Conservation (phyloP, 176 grass and related monocot species). For the Juncus effusus region DNA sequence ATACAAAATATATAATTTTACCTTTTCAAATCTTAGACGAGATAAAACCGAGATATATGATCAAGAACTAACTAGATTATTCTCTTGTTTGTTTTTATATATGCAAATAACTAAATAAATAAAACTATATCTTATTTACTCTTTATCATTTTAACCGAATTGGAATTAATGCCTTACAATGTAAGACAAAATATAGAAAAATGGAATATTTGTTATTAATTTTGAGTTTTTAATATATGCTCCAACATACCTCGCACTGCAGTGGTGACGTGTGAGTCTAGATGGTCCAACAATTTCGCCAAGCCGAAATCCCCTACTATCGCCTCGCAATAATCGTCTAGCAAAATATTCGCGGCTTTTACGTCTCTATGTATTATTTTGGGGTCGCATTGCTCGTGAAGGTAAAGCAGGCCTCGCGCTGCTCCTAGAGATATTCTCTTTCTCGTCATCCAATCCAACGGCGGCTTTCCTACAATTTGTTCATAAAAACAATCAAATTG, state of each 20-base stretch:
- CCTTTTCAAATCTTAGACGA: too few species aligned
- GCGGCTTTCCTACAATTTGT: conserved; percentile 55
- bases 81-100: too few species aligned
- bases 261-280: conserved; percentile 85
- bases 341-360: conserved; percentile 84
- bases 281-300: conserved; percentile 83
- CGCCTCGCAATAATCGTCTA: conserved; percentile 80
- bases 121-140: too few species aligned
- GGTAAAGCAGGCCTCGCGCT: conserved; percentile 79
- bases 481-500: neutral
- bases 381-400: conserved; percentile 96
- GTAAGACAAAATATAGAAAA: too few species aligned
- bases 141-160: too few species aligned
- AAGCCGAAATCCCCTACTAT: conserved; percentile 91
- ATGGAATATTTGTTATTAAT: too few species aligned
- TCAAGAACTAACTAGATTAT: too few species aligned
- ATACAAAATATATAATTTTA: too few species aligned
- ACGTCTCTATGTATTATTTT: conserved; percentile 99
- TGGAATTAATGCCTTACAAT: too few species aligned
- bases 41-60: too few species aligned
- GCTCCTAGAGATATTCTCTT: conserved; percentile 84
- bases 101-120: too few species aligned
- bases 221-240: too few species aligned
- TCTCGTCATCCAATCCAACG: conserved; percentile 85
- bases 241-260: conserved; percentile 48